Conservation (phyloP, 768 basidiomycete genomes). For the Mycena kentingensis region DNA sequence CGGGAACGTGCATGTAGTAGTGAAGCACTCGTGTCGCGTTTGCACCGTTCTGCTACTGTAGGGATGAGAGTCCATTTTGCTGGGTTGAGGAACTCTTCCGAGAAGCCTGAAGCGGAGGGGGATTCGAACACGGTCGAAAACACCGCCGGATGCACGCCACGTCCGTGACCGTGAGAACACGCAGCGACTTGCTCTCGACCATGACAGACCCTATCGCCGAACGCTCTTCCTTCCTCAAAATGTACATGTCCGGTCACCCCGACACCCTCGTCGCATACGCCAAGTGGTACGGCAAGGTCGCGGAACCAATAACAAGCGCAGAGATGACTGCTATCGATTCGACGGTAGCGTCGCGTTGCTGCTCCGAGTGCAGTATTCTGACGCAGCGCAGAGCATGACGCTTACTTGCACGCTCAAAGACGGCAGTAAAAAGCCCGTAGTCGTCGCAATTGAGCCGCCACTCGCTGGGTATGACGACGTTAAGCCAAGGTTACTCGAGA, state of each 20-base stretch:
- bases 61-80: no score
- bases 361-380: not conserved
- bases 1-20: no score
- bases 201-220: constrained; percentile 77
- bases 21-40: no score
- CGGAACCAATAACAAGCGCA: constrained; percentile 57
- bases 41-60: no score
- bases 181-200: no score
- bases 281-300: constrained; percentile 70
- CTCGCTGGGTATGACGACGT: constrained; percentile 78
- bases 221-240: constrained; percentile 73
- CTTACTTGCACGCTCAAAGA: constrained; percentile 61
- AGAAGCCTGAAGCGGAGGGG: no score
- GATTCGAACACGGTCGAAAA: no score
- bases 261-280: constrained; percentile 86
- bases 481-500: constrained; percentile 73
- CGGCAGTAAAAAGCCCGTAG: constrained; percentile 49
- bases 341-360: not conserved
- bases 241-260: constrained; percentile 85
- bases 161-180: no score
- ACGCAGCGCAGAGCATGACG: constrained; percentile 59
- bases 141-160: no score
- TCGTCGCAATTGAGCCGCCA: constrained; percentile 69
- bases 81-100: no score
- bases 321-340: constrained; percentile 67